Percentiles rank a stretch among this genome's conserved stretches.
These are phyloP conservation scores for Castanea sativa DNA, from an alignment of 306 rosid species.

Conservation along the genomic window DNA sequence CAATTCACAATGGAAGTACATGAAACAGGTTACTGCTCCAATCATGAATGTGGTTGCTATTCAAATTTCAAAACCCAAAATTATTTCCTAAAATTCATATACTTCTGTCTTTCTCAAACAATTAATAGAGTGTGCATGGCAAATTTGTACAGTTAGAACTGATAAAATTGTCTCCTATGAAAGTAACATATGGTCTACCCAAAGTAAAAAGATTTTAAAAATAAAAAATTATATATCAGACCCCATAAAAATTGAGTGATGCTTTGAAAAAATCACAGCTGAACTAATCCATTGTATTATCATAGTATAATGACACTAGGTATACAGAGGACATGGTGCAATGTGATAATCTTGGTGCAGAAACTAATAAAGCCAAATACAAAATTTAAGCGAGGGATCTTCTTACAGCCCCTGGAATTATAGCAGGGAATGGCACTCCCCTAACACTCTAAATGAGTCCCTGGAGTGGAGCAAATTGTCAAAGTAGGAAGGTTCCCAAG, in stretches of 20 bases:
- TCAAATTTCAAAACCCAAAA: no score
- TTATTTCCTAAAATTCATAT: no score
- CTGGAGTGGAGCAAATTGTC: neutral
- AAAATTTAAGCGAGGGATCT: constrained; percentile 1
- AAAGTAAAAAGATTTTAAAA: neutral
- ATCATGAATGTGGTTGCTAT: no score
- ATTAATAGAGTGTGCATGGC: no score
- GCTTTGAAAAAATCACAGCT: neutral
- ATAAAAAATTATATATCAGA: neutral
- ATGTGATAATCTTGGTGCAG: neutral
- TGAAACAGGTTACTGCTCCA: no score
- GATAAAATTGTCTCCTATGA: no score
- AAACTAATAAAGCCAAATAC: constrained; percentile 2
- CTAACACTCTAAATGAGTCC: neutral
- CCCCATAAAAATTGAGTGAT: neutral
- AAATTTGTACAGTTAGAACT: no score
- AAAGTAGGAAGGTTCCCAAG: neutral
- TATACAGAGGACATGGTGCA: neutral
- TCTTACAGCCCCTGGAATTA: neutral
- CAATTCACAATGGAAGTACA: no score
- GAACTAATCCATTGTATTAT: constrained; percentile 1
- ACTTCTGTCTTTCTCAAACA: no score
- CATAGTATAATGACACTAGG: neutral
- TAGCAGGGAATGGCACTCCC: neutral
- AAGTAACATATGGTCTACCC: no score